Evolutionary conservation across 208 protist species (phyloP).

Genomic region (Trypanosoma lewisi): DNA sequence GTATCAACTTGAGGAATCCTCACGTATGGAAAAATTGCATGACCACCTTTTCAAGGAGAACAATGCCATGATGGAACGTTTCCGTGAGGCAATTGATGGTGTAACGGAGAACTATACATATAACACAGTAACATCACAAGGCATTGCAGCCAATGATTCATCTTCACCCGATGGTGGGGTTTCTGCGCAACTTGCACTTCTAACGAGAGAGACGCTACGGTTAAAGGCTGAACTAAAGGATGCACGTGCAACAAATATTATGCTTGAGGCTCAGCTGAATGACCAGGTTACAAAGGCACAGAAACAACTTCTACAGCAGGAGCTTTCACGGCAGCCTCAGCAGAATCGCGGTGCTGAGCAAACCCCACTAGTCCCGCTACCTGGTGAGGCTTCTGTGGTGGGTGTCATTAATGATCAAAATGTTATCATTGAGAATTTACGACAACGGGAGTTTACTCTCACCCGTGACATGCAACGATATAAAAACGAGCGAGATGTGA

Average conservation of each 20-base stretch:
- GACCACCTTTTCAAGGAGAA: conserved; percentile 85
- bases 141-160: background rate
- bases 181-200: conserved; percentile 48
- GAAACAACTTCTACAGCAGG: conserved; percentile 18
- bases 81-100: conserved; percentile 67
- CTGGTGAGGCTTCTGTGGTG: conserved; percentile 27
- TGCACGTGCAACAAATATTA: conserved; percentile 57
- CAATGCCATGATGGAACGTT: conserved; percentile 77
- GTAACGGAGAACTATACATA: conserved; percentile 34
- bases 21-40: conserved; percentile 81
- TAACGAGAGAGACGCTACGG: conserved; percentile 70
- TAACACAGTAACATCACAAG: background rate
- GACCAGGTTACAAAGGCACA: conserved; percentile 46
- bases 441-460: conserved; percentile 67
- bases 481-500: conserved; percentile 28
- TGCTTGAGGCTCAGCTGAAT: conserved; percentile 72
- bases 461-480: conserved; percentile 57
- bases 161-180: conserved; percentile 16
- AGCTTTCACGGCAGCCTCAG: no score
- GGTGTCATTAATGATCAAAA: conserved; percentile 68
- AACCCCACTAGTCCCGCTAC: background rate
- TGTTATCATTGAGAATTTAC: conserved; percentile 74
- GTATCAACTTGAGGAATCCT: conserved; percentile 71
- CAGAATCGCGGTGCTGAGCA: conserved; percentile 5
- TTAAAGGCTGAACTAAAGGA: conserved; percentile 67